These are phyloP conservation scores for Phialophora verrucosa DNA, from an alignment of 2,329 filamentous ascomycete species.

Conservation along the genomic window DNA sequence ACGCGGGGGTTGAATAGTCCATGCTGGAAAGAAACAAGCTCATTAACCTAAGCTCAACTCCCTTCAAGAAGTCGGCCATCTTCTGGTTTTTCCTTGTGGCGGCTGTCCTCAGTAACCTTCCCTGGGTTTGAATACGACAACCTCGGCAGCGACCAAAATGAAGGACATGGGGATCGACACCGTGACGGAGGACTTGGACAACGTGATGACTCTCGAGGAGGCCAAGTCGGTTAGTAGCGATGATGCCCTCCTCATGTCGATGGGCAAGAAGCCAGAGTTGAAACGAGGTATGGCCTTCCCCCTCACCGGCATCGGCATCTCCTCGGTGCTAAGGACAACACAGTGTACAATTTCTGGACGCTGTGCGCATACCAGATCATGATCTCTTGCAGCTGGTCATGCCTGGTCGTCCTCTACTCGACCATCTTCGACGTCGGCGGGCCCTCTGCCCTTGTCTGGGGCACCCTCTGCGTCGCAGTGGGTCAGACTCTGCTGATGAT, in stretches of 20 bases:
- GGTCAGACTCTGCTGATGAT: conserved; percentile 34
- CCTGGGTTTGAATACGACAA: not conserved
- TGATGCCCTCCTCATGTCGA: conserved; percentile 34
- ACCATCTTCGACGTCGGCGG: conserved; percentile 36
- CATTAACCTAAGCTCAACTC: conserved; percentile 9
- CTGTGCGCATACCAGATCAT: conserved; percentile 35
- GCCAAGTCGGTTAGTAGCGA: conserved; percentile 30
- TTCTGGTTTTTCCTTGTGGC: not conserved
- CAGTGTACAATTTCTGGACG: conserved; percentile 36
- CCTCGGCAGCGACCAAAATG: conserved; percentile 12
- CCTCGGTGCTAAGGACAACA: not conserved
- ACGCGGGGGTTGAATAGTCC: not conserved
- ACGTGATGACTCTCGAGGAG: conserved; percentile 21
- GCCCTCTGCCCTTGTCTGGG: conserved; percentile 30
- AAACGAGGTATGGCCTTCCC: conserved; percentile 12
- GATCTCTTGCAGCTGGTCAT: conserved; percentile 36
- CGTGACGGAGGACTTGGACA: conserved; percentile 24
- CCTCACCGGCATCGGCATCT: not conserved
- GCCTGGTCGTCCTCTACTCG: conserved; percentile 35
- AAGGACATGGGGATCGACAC: conserved; percentile 22
- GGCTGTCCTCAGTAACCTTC: not conserved
- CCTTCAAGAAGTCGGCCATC: not conserved
- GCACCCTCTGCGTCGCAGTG: conserved; percentile 35
- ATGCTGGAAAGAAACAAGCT: conserved; percentile 10
- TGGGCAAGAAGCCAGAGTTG: conserved; percentile 37